phyloP scores from a whole-genome alignment of 2,329 filamentous ascomycete genomes.

The Pseudogymnoascus sp. region DNA sequence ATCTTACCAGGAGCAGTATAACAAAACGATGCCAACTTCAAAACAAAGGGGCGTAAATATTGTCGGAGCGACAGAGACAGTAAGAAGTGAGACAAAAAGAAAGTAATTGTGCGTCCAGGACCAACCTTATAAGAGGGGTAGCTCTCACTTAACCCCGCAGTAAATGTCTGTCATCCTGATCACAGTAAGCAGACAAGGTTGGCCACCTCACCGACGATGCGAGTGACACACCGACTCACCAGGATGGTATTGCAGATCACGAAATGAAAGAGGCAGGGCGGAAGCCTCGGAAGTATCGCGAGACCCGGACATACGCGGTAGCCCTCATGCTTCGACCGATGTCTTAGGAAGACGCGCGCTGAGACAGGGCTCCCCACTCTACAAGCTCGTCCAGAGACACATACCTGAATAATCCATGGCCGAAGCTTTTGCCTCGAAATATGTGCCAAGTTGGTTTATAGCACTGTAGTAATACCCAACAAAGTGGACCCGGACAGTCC shows the following conservation, averaged over 20 bases:
- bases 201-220: background rate
- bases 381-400: background rate
- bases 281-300: background rate
- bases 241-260: conserved; percentile 1
- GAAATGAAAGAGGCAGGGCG: background rate
- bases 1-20: background rate
- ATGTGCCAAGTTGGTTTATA: background rate
- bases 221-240: background rate
- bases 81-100: background rate
- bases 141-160: background rate
- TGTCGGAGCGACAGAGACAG: background rate
- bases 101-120: background rate
- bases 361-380: background rate
- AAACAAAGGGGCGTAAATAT: background rate
- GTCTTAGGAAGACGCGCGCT: background rate
- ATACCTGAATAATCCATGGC: background rate
- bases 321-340: background rate
- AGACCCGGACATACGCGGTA: background rate
- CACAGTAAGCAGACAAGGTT: background rate
- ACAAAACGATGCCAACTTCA: background rate
- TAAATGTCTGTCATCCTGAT: background rate
- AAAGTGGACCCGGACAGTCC: background rate
- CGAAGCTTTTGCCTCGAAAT: background rate
- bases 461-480: background rate
- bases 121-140: background rate